A percentile compares a stretch with the other conserved stretches of the same genome.
These are phyloP conservation scores for Paraurostyla sp. DNA, from an alignment of 73 alveolate species.

Conservation along the genomic window DNA sequence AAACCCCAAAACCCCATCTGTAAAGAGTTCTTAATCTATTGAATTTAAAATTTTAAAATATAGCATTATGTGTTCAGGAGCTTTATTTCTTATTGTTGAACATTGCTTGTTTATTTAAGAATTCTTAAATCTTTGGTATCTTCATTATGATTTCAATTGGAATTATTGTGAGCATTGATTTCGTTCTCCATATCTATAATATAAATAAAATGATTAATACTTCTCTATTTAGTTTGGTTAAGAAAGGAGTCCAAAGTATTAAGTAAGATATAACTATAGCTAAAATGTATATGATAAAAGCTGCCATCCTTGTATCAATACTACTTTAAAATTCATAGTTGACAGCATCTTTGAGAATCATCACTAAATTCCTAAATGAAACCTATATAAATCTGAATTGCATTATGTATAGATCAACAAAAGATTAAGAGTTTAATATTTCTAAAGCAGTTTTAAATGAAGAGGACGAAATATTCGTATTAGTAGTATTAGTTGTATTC, in stretches of 20 bases:
- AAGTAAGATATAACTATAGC: slow-evolving; percentile 1
- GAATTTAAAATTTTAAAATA: too few relatives aligned
- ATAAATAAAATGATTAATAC: not conserved
- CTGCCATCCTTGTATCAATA: slow-evolving; percentile 51
- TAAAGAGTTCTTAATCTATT: too few relatives aligned
- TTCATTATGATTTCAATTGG: slow-evolving; percentile 63
- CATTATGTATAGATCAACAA: slow-evolving; percentile 33
- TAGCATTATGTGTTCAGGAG: too few relatives aligned
- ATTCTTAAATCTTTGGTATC: slow-evolving; percentile 58
- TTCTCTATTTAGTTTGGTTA: slow-evolving; percentile 40
- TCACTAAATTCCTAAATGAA: not conserved
- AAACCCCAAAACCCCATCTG: too few relatives aligned
- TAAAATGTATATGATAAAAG: slow-evolving; percentile 10
- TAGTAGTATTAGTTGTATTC: not conserved
- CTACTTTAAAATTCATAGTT: not conserved
- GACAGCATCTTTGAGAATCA: not conserved
- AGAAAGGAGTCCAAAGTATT: slow-evolving; percentile 55
- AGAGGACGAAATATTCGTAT: not conserved
- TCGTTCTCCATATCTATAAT: slow-evolving; percentile 63
- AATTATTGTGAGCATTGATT: slow-evolving; percentile 61
- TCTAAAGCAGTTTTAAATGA: not conserved
- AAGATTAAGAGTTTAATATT: not conserved
- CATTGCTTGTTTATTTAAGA: slow-evolving; percentile 46
- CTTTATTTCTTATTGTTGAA: slow-evolving; percentile 22
- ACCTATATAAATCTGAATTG: slow-evolving; percentile 26